phyloP scores from a whole-genome alignment of 345 rosid species.

The Odontarrhena argentea region DNA sequence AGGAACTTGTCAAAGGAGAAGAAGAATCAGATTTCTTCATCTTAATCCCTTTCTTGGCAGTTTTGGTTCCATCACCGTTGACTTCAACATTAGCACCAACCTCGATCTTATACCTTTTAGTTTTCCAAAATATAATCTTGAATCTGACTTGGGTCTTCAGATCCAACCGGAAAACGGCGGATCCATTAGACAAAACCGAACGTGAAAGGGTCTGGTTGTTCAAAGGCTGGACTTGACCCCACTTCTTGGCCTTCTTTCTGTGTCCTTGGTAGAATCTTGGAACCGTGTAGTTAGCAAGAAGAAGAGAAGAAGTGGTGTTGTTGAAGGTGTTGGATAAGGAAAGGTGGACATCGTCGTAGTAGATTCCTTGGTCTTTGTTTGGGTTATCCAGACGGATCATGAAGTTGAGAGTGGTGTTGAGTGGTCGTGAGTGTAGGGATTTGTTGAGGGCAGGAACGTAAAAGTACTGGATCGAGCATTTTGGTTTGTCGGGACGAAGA shows the following conservation, averaged over 20 bases:
- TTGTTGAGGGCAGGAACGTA: slow-evolving; percentile 64
- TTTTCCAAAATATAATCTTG: slow-evolving; percentile 63
- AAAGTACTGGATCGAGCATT: slow-evolving; percentile 48
- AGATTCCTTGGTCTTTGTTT: slow-evolving; percentile 71
- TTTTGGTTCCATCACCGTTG: slow-evolving; percentile 44
- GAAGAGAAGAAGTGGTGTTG: slow-evolving; percentile 14
- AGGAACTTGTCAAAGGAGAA: slow-evolving; percentile 15
- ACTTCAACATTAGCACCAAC: slow-evolving; percentile 60
- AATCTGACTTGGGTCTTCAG: slow-evolving; percentile 64
- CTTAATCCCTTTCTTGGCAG: slow-evolving; percentile 39
- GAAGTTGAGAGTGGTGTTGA: slow-evolving; percentile 52
- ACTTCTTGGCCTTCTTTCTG: slow-evolving; percentile 62
- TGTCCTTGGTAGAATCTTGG: slow-evolving; percentile 60
- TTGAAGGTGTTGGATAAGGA: slow-evolving; percentile 39
- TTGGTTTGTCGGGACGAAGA: slow-evolving; percentile 62
- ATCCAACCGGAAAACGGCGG: slow-evolving; percentile 60
- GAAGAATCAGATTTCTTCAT: slow-evolving; percentile 46
- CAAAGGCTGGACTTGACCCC: slow-evolving; percentile 26
- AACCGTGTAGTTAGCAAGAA: slow-evolving; percentile 37
- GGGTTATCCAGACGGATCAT: slow-evolving; percentile 53
- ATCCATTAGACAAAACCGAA: slow-evolving; percentile 45
- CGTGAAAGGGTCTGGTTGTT: slow-evolving; percentile 38
- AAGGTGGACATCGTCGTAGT: slow-evolving; percentile 60
- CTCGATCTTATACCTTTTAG: slow-evolving; percentile 49
- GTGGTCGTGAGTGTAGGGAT: slow-evolving; percentile 32